phyloP scores from a whole-genome alignment of 139 green algal genomes.

The Chlorella sp. region DNA sequence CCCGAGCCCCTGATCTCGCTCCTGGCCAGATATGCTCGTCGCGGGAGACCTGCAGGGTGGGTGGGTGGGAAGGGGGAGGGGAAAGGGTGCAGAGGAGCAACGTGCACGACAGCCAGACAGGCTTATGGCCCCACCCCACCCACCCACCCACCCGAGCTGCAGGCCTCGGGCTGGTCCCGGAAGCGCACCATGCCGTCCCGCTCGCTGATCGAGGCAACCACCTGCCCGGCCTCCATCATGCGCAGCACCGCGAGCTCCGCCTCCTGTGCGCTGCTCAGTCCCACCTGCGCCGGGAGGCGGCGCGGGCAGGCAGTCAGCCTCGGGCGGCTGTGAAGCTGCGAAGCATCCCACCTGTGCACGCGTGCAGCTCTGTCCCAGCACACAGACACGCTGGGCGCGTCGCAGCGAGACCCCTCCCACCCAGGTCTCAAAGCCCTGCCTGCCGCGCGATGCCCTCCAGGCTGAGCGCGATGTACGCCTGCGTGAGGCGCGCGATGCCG shows the following conservation, averaged over 20 bases:
- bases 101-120: too few relatives aligned
- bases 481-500: slow-evolving; percentile 85
- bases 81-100: not conserved
- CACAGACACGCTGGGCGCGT: too few relatives aligned
- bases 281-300: too few relatives aligned
- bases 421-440: too few relatives aligned
- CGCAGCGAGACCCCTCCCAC: too few relatives aligned
- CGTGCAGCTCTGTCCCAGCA: too few relatives aligned
- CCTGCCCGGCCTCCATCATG: slow-evolving; percentile 75
- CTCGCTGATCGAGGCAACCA: slow-evolving; percentile 64
- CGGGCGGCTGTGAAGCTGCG: not conserved
- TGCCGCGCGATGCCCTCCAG: slow-evolving; percentile 76
- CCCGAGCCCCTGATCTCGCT: too few relatives aligned
- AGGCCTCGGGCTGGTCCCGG: slow-evolving; percentile 60
- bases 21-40: too few relatives aligned
- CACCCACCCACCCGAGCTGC: slow-evolving; percentile 12
- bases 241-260: slow-evolving; percentile 58
- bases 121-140: not conserved
- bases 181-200: slow-evolving; percentile 78
- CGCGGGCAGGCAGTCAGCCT: not conserved
- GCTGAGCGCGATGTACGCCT: slow-evolving; percentile 89
- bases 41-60: not conserved
- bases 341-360: too few relatives aligned
- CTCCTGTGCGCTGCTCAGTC: slow-evolving; percentile 45
- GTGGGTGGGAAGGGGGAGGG: not conserved